Evolutionary conservation across 495 filamentous ascomycete genomes (phyloP).

Genomic region (Podospora fimiseda): DNA sequence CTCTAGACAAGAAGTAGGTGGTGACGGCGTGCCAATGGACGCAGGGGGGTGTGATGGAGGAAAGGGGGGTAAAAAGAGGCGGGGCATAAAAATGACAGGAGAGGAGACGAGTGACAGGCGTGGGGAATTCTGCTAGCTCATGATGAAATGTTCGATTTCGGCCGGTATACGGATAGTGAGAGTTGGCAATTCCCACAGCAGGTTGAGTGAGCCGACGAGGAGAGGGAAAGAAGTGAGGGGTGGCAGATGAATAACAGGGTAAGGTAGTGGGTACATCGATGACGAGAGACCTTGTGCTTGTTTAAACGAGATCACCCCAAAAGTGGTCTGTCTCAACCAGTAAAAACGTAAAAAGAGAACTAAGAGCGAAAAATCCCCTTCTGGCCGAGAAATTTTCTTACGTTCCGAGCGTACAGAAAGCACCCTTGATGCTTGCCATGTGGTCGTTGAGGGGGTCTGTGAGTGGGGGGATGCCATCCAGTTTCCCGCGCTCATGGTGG

Average conservation of each 20-base stretch:
- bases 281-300: slow-evolving; percentile 21
- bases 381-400: slow-evolving; percentile 23
- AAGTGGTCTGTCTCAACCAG: slow-evolving; percentile 16
- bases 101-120: slow-evolving; percentile 10
- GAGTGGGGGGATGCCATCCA: slow-evolving; percentile 24
- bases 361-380: slow-evolving; percentile 16
- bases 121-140: slow-evolving; percentile 28
- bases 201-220: slow-evolving; percentile 10
- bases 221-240: slow-evolving; percentile 28
- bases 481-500: slow-evolving; percentile 12
- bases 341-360: slow-evolving; percentile 13
- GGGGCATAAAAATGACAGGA: slow-evolving; percentile 19
- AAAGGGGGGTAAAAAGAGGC: slow-evolving; percentile 21
- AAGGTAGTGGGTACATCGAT: slow-evolving; percentile 17
- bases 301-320: slow-evolving; percentile 20
- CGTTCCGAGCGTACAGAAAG: slow-evolving; percentile 12
- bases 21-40: slow-evolving; percentile 8
- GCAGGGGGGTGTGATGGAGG: slow-evolving; percentile 7
- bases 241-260: no score
- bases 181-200: slow-evolving; percentile 4
- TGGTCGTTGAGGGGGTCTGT: slow-evolving; percentile 33
- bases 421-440: slow-evolving; percentile 43
- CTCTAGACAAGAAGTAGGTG: slow-evolving; percentile 14
- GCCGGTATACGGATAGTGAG: slow-evolving; percentile 13
- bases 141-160: slow-evolving; percentile 23